phyloP scores from a whole-genome alignment of 1,284 basidiomycete species.

The Sutorius eximius region DNA sequence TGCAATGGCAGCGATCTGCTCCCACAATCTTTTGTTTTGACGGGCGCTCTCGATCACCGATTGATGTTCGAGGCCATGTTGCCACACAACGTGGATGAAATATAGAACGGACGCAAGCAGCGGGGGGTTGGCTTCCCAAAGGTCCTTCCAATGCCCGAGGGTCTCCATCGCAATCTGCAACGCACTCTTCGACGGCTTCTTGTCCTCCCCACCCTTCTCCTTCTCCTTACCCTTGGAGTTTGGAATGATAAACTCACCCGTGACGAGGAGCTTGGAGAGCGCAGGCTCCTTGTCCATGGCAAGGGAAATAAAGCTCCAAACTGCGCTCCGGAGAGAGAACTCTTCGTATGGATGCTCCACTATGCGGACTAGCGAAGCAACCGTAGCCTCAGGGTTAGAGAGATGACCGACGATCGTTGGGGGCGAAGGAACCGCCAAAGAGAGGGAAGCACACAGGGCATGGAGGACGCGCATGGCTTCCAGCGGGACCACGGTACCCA shows the following conservation, averaged over 20 bases:
- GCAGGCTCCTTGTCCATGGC: constrained; percentile 88
- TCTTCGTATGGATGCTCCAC: constrained; percentile 73
- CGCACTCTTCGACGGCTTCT: constrained; percentile 49
- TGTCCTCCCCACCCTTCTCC: constrained; percentile 22
- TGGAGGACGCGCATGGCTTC: constrained; percentile 68
- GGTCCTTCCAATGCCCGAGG: constrained; percentile 65
- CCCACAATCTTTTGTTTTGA: constrained; percentile 62
- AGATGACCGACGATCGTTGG: constrained; percentile 74
- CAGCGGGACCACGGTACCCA: constrained; percentile 57
- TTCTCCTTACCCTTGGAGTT: constrained; percentile 43
- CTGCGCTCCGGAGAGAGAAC: constrained; percentile 62
- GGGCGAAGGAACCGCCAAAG: constrained; percentile 54
- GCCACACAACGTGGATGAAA: constrained; percentile 83
- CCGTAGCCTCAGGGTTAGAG: constrained; percentile 66
- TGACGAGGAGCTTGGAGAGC: constrained; percentile 79
- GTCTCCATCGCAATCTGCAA: constrained; percentile 66
- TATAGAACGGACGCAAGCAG: constrained; percentile 74
- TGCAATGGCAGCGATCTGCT: constrained; percentile 57
- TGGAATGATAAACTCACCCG: constrained; percentile 63
- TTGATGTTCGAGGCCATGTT: constrained; percentile 78
- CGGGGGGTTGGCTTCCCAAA: constrained; percentile 76
- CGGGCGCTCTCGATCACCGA: constrained; percentile 56
- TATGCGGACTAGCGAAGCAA: constrained; percentile 61
- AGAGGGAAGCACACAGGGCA: constrained; percentile 66
- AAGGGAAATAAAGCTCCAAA: constrained; percentile 83